phyloP scores from a whole-genome alignment of 2,329 filamentous ascomycete genomes.

The Exophiala lecanii-corni region DNA sequence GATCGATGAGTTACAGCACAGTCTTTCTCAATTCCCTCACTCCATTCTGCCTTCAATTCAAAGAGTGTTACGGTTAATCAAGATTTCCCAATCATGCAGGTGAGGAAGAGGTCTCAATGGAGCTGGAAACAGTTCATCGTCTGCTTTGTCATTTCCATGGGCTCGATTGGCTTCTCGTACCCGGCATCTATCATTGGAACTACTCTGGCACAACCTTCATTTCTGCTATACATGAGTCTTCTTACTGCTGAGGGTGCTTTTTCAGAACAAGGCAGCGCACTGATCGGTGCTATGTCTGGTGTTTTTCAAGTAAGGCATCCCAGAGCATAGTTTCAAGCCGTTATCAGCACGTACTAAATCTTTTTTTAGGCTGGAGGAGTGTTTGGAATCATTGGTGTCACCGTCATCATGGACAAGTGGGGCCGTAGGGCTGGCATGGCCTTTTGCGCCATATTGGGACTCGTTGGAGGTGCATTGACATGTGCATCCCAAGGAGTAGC shows the following conservation, averaged over 20 bases:
- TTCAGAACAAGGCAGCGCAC: neutral
- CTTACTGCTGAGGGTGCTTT: constrained; percentile 7
- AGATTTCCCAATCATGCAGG: constrained; percentile 3
- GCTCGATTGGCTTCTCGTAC: constrained; percentile 4
- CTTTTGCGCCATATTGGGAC: constrained; percentile 32
- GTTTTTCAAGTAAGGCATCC: constrained; percentile 8
- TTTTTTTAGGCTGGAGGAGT: constrained; percentile 37
- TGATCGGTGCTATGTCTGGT: constrained; percentile 13
- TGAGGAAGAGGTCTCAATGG: constrained; percentile 3
- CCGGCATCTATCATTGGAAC: constrained; percentile 13
- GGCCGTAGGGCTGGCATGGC: constrained; percentile 34
- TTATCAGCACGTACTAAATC: too few relatives aligned
- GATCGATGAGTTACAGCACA: neutral
- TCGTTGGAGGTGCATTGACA: constrained; percentile 33
- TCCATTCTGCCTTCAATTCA: neutral
- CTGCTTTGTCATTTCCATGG: constrained; percentile 1
- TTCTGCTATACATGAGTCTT: constrained; percentile 32
- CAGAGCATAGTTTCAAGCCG: too few relatives aligned
- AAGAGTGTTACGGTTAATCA: too few relatives aligned
- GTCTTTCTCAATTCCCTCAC: neutral
- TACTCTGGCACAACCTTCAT: constrained; percentile 36
- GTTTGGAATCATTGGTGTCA: constrained; percentile 24
- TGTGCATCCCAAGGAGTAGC: constrained; percentile 25
- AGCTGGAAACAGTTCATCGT: constrained; percentile 3
- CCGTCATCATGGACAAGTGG: constrained; percentile 27